A percentile compares a stretch with the other conserved stretches of the same genome.
Evolutionary conservation across 768 basidiomycete genomes (phyloP).

Genomic region (Boletus subcaerulescens): DNA sequence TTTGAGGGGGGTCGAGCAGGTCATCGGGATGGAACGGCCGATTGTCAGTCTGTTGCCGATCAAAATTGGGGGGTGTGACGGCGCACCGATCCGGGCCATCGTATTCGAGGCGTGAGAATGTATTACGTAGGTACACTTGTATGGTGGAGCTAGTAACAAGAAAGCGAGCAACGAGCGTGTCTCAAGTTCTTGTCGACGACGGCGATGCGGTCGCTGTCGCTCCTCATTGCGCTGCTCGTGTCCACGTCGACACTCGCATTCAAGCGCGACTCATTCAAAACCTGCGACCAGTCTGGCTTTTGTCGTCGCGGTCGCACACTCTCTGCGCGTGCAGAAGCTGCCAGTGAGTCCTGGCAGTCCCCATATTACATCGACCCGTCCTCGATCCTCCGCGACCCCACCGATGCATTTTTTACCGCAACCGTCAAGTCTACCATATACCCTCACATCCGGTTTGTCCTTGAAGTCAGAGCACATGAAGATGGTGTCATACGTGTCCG

Average conservation of each 20-base stretch:
- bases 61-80: slow-evolving; percentile 56
- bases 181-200: neutral
- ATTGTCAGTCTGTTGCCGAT: slow-evolving; percentile 56
- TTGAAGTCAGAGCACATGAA: slow-evolving; percentile 80
- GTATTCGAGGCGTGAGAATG: slow-evolving; percentile 34
- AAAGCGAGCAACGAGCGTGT: neutral
- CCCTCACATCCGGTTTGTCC: slow-evolving; percentile 75
- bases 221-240: slow-evolving; percentile 34
- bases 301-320: slow-evolving; percentile 90
- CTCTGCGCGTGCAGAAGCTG: slow-evolving; percentile 63
- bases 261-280: slow-evolving; percentile 89
- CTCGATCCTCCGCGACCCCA: slow-evolving; percentile 45
- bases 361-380: slow-evolving; percentile 79
- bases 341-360: slow-evolving; percentile 65
- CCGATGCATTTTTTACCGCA: slow-evolving; percentile 66
- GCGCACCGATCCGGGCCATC: slow-evolving; percentile 64
- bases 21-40: slow-evolving; percentile 36
- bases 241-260: slow-evolving; percentile 47
- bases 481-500: slow-evolving; percentile 88
- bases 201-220: slow-evolving; percentile 18
- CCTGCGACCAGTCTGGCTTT: slow-evolving; percentile 91
- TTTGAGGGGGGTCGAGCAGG: slow-evolving; percentile 49
- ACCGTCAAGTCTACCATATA: slow-evolving; percentile 78
- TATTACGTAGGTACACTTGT: slow-evolving; percentile 4
- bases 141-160: neutral